These are phyloP conservation scores for Schwanniomyces occidentalis DNA, from an alignment of 805 yeast genomes.

Conservation along the genomic window DNA sequence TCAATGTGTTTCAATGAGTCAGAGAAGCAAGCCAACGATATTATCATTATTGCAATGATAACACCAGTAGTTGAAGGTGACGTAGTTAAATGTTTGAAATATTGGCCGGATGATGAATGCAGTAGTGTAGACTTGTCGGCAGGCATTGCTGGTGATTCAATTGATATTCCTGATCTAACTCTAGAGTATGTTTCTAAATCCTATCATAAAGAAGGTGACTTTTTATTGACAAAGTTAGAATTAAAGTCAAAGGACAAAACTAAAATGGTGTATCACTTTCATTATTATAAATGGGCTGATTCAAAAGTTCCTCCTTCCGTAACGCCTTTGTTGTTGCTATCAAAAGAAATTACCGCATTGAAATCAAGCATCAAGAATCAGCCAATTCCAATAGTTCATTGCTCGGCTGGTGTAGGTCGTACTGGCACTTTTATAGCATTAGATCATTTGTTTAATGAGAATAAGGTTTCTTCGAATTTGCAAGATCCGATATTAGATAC, in stretches of 20 bases:
- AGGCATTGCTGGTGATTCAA: constrained; percentile 18
- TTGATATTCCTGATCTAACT: constrained; percentile 18
- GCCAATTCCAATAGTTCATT: constrained; percentile 35
- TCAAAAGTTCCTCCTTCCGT: constrained; percentile 37
- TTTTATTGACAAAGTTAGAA: constrained; percentile 25
- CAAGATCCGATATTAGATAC: constrained; percentile 29
- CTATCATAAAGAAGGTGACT: constrained; percentile 18
- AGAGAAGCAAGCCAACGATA: constrained; percentile 22
- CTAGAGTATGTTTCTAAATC: constrained; percentile 18
- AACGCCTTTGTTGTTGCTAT: constrained; percentile 27
- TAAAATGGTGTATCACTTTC: constrained; percentile 38
- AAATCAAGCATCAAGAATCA: constrained; percentile 3
- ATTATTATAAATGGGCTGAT: constrained; percentile 48
- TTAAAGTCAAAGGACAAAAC: constrained; percentile 16
- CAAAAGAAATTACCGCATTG: constrained; percentile 17
- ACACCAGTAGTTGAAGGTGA: constrained; percentile 53
- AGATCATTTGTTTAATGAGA: constrained; percentile 29
- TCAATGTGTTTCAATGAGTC: constrained; percentile 42
- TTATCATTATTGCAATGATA: constrained; percentile 38
- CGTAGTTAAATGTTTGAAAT: constrained; percentile 39
- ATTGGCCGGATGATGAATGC: constrained; percentile 37
- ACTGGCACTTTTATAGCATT: constrained; percentile 42
- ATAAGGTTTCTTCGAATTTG: not conserved
- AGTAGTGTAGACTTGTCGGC: constrained; percentile 18
- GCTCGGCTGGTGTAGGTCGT: constrained; percentile 52